Conservation (phyloP, 2,329 filamentous ascomycete species). For the Penicillium sp. region DNA sequence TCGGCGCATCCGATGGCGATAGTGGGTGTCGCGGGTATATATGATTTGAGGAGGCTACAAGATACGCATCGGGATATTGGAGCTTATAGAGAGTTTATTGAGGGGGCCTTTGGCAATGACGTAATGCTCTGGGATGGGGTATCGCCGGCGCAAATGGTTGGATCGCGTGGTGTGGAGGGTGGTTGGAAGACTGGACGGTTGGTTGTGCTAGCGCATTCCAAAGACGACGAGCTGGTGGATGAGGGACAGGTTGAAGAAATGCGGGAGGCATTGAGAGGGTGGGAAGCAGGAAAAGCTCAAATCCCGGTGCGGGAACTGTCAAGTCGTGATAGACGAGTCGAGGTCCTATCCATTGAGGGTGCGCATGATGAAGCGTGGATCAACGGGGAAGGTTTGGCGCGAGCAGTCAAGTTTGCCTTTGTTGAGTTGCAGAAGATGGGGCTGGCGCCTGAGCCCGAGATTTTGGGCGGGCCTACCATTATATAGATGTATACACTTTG, state of each 20-base stretch:
- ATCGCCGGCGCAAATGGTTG: conserved; percentile 39
- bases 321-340: conserved; percentile 41
- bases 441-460: conserved; percentile 10
- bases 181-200: conserved; percentile 37
- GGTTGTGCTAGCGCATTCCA: conserved; percentile 42
- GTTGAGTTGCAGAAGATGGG: conserved; percentile 28
- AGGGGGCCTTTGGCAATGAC: conserved; percentile 44
- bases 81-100: conserved; percentile 41
- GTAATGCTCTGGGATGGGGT: conserved; percentile 39
- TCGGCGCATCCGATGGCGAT: conserved; percentile 37
- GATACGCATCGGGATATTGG: conserved; percentile 31
- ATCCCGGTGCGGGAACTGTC: conserved; percentile 8
- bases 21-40: conserved; percentile 47
- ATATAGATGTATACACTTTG: background rate
- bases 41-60: conserved; percentile 41
- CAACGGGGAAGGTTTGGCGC: conserved; percentile 41
- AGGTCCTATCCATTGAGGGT: conserved; percentile 39
- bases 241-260: conserved; percentile 40
- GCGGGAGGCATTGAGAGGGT: conserved; percentile 53
- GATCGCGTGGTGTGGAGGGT: conserved; percentile 28
- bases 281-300: conserved; percentile 33
- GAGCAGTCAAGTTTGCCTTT: conserved; percentile 35
- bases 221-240: conserved; percentile 45
- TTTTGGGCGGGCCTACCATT: background rate
- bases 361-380: conserved; percentile 45